These are phyloP conservation scores for Pseudognaphalium luteoalbum DNA, from an alignment of 129 eudicot species.

Conservation along the genomic window DNA sequence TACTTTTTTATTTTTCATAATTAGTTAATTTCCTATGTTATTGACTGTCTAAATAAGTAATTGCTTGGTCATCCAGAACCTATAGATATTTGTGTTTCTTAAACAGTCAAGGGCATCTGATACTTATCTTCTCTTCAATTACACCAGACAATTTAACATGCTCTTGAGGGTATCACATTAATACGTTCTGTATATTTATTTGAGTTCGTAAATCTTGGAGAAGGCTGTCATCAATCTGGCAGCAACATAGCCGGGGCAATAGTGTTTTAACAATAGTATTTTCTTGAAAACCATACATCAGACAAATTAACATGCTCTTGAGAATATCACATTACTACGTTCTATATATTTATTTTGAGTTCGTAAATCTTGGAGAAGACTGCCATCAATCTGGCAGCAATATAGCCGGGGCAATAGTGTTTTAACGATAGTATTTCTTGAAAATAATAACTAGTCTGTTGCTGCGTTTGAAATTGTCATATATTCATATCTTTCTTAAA, in stretches of 20 bases:
- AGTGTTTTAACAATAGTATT: background rate
- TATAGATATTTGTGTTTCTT: background rate
- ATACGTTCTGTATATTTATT: background rate
- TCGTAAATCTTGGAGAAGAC: background rate
- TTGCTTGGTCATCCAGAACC: background rate
- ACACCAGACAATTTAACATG: slow-evolving; percentile 8
- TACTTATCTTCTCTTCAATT: background rate
- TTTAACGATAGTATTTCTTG: background rate
- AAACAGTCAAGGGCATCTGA: background rate
- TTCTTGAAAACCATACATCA: background rate
- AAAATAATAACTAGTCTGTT: background rate
- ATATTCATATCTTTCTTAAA: slow-evolving; percentile 2
- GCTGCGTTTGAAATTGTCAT: too few species aligned
- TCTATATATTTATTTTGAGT: background rate
- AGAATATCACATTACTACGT: too few species aligned
- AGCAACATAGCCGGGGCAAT: background rate
- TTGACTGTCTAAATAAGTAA: background rate
- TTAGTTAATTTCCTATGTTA: background rate
- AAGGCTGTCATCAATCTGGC: slow-evolving; percentile 1
- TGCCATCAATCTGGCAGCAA: background rate
- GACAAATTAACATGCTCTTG: too few species aligned
- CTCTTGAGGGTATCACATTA: slow-evolving; percentile 4
- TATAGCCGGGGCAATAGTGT: background rate
- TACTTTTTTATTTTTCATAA: background rate
- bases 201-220: background rate